These are phyloP conservation scores for Yamadazyma siamensis DNA, from an alignment of 1,139 yeast genomes.

Conservation along the genomic window DNA sequence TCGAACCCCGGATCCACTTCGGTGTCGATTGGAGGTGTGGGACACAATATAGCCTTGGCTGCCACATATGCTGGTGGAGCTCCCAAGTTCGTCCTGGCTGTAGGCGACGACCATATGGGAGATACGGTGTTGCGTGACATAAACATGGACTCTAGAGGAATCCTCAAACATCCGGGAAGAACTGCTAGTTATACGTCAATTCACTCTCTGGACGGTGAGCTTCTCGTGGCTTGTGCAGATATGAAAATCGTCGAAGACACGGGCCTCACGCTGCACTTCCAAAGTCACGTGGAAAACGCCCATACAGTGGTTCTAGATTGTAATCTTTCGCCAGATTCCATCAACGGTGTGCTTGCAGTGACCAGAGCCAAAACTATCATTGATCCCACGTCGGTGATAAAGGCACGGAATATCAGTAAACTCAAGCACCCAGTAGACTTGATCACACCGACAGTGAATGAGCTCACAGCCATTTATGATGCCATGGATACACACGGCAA, in stretches of 20 bases:
- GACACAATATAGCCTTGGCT: conserved; percentile 70
- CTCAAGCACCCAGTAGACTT: conserved; percentile 29
- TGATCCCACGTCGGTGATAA: conserved; percentile 77
- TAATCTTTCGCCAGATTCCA: conserved; percentile 49
- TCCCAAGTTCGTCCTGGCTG: conserved; percentile 51
- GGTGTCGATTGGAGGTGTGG: conserved; percentile 79
- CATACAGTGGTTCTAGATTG: conserved; percentile 60
- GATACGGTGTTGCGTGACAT: conserved; percentile 32
- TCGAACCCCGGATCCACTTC: conserved; percentile 68
- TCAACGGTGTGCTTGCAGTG: conserved; percentile 33
- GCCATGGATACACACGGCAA: conserved; percentile 45
- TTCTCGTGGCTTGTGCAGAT: conserved; percentile 79
- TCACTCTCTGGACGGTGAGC: conserved; percentile 59
- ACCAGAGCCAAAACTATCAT: conserved; percentile 26
- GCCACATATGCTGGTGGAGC: conserved; percentile 24
- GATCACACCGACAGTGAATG: conserved; percentile 68
- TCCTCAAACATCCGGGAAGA: conserved; percentile 21
- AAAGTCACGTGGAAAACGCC: conserved; percentile 41
- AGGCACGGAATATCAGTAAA: conserved; percentile 42
- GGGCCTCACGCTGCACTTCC: no score
- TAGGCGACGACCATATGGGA: conserved; percentile 60
- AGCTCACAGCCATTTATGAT: conserved; percentile 52
- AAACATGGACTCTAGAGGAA: conserved; percentile 38
- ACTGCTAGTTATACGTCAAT: conserved; percentile 77
- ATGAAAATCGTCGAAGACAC: conserved; percentile 64